A percentile compares a stretch with the other conserved stretches of the same genome.
Evolutionary conservation across 768 basidiomycete genomes (phyloP).

Genomic region (Mrakia frigida): DNA sequence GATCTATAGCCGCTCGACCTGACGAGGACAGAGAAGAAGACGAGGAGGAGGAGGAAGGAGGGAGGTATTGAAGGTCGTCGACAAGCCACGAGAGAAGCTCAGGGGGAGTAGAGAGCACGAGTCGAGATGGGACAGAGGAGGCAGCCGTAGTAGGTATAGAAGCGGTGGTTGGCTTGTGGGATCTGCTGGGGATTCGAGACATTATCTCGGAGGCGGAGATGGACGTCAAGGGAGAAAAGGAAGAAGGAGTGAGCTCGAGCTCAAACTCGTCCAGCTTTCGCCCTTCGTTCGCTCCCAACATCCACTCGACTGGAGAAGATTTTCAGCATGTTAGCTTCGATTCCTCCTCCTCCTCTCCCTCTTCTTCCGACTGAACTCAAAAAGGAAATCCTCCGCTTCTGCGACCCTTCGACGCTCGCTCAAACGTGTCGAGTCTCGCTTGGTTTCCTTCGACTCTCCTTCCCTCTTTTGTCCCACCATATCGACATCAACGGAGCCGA

Average conservation of each 20-base stretch:
- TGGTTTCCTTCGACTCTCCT: too few species aligned
- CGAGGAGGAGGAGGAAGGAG: neutral
- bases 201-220: neutral
- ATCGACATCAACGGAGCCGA: too few species aligned
- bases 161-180: neutral
- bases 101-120: neutral
- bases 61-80: conserved; percentile 6
- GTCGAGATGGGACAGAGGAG: neutral
- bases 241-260: neutral
- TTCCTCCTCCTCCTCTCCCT: too few species aligned
- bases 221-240: neutral
- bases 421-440: too few species aligned
- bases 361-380: too few species aligned
- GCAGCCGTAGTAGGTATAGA: neutral
- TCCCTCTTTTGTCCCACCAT: too few species aligned
- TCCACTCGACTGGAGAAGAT: too few species aligned
- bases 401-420: too few species aligned
- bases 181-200: neutral
- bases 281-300: too few species aligned
- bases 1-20: neutral
- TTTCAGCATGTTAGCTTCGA: too few species aligned
- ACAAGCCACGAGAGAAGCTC: conserved; percentile 4
- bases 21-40: neutral
- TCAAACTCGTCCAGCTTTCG: too few species aligned
- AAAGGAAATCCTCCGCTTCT: too few species aligned